phyloP scores from a whole-genome alignment of 2,329 filamentous ascomycete genomes.

The Sarocladium oryzae region DNA sequence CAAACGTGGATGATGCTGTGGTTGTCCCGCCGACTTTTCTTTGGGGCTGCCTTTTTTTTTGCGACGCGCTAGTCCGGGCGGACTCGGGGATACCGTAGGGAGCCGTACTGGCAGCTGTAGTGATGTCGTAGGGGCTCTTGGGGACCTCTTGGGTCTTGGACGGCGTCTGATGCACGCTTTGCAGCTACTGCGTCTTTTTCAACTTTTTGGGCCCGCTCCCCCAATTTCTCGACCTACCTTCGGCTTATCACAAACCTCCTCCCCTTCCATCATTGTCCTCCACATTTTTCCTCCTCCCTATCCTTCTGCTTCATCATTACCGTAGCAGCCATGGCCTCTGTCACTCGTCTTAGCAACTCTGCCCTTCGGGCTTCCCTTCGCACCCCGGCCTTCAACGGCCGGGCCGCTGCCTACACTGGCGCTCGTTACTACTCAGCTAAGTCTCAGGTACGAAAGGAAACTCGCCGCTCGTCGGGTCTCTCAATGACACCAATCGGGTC shows the following conservation, averaged over 20 bases:
- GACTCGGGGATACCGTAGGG: background rate
- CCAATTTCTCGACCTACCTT: conserved; percentile 12
- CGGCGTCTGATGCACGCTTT: background rate
- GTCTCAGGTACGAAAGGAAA: conserved; percentile 59
- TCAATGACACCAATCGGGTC: background rate
- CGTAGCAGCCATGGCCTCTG: conserved; percentile 65
- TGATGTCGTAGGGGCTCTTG: conserved; percentile 1
- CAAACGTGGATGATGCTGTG: background rate
- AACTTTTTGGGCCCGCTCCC: conserved; percentile 13
- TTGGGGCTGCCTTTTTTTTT: background rate
- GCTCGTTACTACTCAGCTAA: conserved; percentile 91
- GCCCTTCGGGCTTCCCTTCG: conserved; percentile 72
- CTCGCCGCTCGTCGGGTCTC: background rate
- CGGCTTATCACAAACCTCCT: conserved; percentile 19
- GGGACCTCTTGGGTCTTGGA: background rate
- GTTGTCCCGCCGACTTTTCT: conserved; percentile 8
- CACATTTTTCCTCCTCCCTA: conserved; percentile 21
- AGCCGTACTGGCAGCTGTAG: background rate
- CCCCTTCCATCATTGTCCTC: conserved; percentile 22
- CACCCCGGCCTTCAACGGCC: conserved; percentile 60
- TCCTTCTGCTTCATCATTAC: conserved; percentile 20
- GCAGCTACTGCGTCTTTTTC: conserved; percentile 27
- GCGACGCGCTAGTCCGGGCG: background rate
- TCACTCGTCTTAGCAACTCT: conserved; percentile 73
- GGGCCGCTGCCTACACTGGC: conserved; percentile 70